Conservation (phyloP, 164 flowering plant species). For the Cinnamomum chago region DNA sequence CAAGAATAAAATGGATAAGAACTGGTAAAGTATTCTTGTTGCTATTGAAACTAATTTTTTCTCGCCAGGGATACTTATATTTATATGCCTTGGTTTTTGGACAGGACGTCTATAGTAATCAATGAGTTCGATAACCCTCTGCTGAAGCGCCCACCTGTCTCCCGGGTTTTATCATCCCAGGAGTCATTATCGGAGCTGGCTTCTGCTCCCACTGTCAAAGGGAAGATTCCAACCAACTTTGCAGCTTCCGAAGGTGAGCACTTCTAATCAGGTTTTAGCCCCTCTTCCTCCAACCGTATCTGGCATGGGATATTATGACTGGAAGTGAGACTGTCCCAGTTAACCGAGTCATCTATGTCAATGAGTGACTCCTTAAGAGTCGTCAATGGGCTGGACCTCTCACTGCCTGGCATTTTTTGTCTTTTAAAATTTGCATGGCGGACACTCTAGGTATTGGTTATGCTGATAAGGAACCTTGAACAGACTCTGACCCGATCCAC, state of each 20-base stretch:
- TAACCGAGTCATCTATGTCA: too few relatives aligned
- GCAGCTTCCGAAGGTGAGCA: slow-evolving; percentile 44
- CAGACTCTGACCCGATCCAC: too few relatives aligned
- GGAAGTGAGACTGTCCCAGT: too few relatives aligned
- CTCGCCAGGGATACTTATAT: too few relatives aligned
- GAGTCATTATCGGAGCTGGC: slow-evolving; percentile 50
- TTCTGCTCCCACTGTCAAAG: slow-evolving; percentile 30
- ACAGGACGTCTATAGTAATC: slow-evolving; percentile 37
- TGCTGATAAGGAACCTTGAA: too few relatives aligned
- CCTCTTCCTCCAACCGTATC: too few relatives aligned
- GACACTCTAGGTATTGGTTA: too few relatives aligned
- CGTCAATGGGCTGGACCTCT: too few relatives aligned
- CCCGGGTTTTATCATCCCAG: slow-evolving; percentile 52
- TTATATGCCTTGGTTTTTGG: background rate
- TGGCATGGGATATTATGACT: too few relatives aligned
- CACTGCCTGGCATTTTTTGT: too few relatives aligned
- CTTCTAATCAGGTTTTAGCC: background rate
- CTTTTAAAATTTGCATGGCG: too few relatives aligned
- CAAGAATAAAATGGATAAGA: slow-evolving; percentile 28
- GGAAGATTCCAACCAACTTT: slow-evolving; percentile 23
- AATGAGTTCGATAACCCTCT: slow-evolving; percentile 48
- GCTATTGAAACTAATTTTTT: background rate
- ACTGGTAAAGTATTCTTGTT: slow-evolving; percentile 32
- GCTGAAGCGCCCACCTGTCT: slow-evolving; percentile 56
- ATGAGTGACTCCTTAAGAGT: too few relatives aligned